Evolutionary conservation across 2,329 filamentous ascomycete genomes (phyloP).

Genomic region (Aspergillus felis): DNA sequence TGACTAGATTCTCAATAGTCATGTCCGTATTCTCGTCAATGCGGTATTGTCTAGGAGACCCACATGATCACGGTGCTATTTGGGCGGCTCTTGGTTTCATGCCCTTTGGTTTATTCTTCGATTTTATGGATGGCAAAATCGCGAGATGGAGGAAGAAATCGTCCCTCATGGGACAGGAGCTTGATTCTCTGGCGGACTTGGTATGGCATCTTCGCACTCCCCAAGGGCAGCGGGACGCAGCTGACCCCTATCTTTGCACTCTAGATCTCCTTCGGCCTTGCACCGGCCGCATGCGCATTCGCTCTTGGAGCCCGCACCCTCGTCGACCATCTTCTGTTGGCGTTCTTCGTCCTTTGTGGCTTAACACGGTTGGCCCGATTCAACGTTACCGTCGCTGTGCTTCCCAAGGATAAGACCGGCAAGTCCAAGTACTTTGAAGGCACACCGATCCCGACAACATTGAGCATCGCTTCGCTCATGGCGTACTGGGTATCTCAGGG

Average conservation of each 20-base stretch:
- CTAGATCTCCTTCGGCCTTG: slow-evolving; percentile 91
- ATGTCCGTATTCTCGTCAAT: slow-evolving; percentile 96
- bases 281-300: slow-evolving; percentile 83
- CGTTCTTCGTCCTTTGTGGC: slow-evolving; percentile 91
- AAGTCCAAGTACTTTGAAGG: slow-evolving; percentile 97
- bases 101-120: slow-evolving; percentile 92
- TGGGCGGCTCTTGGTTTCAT: slow-evolving; percentile 83
- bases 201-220: slow-evolving; percentile 49
- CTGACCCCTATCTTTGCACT: slow-evolving; percentile 6
- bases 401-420: slow-evolving; percentile 87
- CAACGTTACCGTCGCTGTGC: slow-evolving; percentile 86
- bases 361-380: slow-evolving; percentile 91
- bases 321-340: slow-evolving; percentile 72
- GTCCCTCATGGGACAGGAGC: slow-evolving; percentile 94
- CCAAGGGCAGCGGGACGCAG: not conserved
- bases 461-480: slow-evolving; percentile 78
- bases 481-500: slow-evolving; percentile 80
- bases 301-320: slow-evolving; percentile 81
- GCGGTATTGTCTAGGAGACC: slow-evolving; percentile 79
- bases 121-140: slow-evolving; percentile 96
- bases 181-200: slow-evolving; percentile 92
- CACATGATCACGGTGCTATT: slow-evolving; percentile 62
- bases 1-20: slow-evolving; percentile 45
- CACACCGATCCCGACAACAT: slow-evolving; percentile 87
- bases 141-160: slow-evolving; percentile 96